Evolutionary conservation across 2,329 filamentous ascomycete species (phyloP), one percentile per base, ranked within the genome.

Genomic region (Sodiomyces alkalinus): DNA sequence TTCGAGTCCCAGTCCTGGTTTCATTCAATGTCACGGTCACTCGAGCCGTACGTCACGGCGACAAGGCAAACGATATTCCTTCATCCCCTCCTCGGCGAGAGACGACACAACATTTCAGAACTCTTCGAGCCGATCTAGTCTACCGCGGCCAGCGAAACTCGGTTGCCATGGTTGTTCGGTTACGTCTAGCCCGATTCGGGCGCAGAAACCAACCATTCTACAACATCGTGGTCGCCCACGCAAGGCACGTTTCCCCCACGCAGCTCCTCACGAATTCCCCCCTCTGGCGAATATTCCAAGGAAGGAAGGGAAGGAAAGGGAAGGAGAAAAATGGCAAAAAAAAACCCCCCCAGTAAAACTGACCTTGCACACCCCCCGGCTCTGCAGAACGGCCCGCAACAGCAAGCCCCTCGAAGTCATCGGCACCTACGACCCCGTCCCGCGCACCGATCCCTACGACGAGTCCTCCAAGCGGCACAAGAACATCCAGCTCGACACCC

Each of bases 141-240:
- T n/a, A n/a, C n/a, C n/a, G n/a, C n/a, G n/a, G n/a, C n/a, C n/a
- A n/a, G n/a, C n/a, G n/a, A n/a, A n/a, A n/a, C n/a, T n/a, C n/a
- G n/a, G n/a, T n/a, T 35, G 68, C 43, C 29, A 93, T 98, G 90
- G 87, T 96, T 37, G 68, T 98, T 46, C 80, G 80, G 53, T 90
- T 98, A 53, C 79, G 90, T 34, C 74, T 98, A 43, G 81, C 90
- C 43, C 86, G 90, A 53, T 93, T 96, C 53, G 85, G 86, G 49
- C 82, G 79, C 53, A 74, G 70, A 39, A 86, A 92, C 51, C 53
- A 71, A n/a, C 87, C 90, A 3, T 79, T 94, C 44, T 98, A 93
- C 68, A 98, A 98, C 60, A 94, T 98, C 39, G 83, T 96, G 40
- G 81, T 98, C 39, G 72, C 85, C 11, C 87, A 96, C 47, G 86